Base-by-base conservation (phyloP, 768 basidiomycete genomes). In the Neoboletus magnificus region DNA sequence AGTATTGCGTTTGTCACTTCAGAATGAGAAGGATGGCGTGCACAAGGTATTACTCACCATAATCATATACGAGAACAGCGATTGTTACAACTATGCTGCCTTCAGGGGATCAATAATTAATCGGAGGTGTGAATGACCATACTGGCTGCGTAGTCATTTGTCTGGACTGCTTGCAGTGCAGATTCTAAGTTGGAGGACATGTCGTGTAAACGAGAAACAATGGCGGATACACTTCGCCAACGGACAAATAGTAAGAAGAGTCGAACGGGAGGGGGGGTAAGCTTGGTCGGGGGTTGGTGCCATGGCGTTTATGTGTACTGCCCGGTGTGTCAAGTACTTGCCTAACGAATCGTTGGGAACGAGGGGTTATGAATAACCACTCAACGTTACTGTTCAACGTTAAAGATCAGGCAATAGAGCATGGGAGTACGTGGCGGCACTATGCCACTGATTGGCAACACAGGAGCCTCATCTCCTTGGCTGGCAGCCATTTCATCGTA, bases 31-130 rank as follows among this genome's bases (percentile, higher is more conserved):
- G 3, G 30, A 33, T 6, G 53, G 13, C 22, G 22, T 35, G 29
- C 16, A 46, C 16, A 11, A 22, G 13, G 5, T 2, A 33, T 10
- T 15, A 10, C 62, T 54, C 37, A 57, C 62, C 12, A 18, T 64
- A 63, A 46, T 63, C 62, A 32, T 63, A 64, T 45, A 47, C 55
- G 25, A 64, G 25, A 5, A 49, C 5, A 32, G 42, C 37, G 25
- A 52, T 37, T 20, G 56, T 44, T 12, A 50, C 18, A 13, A 60
- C 62, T 63, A 12, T 7, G 35, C 10, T 20, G 22, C 8, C 3
- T 18, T 10, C 6, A 45, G 27, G 5, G 48, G 43, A 23, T 43
- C 1, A 11, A 37, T 46, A 16, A 1, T 20, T 45, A 20, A 40
- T 4, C 4, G 5, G 22, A 15, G 13, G 16, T 10, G 6, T 25